Percentiles rank a stretch among this genome's conserved stretches.
phyloP scores from a whole-genome alignment of 2,329 filamentous ascomycete genomes.

The Annulohypoxylon truncatum region DNA sequence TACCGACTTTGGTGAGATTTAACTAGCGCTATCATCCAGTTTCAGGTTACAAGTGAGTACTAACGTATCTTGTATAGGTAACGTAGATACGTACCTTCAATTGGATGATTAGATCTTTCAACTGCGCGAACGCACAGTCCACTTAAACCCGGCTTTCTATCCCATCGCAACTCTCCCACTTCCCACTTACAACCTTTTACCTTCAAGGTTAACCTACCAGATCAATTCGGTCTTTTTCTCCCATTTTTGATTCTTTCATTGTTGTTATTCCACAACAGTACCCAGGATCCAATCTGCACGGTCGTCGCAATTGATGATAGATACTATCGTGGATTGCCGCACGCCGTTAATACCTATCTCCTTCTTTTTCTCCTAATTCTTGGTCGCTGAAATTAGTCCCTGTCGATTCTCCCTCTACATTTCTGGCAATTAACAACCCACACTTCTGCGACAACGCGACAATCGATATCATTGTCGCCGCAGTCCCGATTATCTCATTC shows the following conservation, averaged over 20 bases:
- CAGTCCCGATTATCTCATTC: neutral
- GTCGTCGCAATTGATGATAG: neutral
- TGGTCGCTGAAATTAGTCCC: conserved; percentile 2
- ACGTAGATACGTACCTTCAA: no score
- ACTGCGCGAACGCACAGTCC: conserved; percentile 24
- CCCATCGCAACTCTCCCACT: conserved; percentile 14
- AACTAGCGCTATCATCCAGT: no score
- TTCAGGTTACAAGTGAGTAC: no score
- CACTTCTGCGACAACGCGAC: conserved; percentile 3
- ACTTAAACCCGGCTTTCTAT: conserved; percentile 15
- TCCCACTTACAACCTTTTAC: conserved; percentile 4
- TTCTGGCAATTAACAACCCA: neutral
- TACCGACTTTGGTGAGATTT: no score
- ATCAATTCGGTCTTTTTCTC: conserved; percentile 15
- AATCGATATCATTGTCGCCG: neutral
- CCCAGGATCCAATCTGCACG: conserved; percentile 19
- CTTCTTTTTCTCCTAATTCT: conserved; percentile 14
- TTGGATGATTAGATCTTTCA: conserved; percentile 11
- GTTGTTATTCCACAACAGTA: conserved; percentile 25
- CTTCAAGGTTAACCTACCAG: conserved; percentile 1
- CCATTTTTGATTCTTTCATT: conserved; percentile 8
- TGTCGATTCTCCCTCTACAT: neutral
- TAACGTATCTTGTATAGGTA: no score
- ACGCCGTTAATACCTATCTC: conserved; percentile 7
- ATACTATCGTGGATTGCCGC: conserved; percentile 25